A percentile compares a stretch with the other conserved stretches of the same genome.
phyloP scores from a whole-genome alignment of 225 moss, liverwort and hornwort species.

The Climacium dendroides region DNA sequence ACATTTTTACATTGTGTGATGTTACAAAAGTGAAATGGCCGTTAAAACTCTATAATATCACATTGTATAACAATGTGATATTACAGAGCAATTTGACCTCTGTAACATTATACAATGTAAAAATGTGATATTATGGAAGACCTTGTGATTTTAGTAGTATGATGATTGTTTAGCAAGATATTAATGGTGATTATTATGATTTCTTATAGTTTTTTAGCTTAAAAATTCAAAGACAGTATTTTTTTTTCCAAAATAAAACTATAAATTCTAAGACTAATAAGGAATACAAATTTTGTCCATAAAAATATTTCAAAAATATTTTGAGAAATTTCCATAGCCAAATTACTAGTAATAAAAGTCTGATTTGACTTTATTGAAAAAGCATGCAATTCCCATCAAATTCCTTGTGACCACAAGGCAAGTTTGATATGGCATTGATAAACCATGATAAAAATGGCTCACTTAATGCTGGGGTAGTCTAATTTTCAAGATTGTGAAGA shows the following conservation, averaged over 20 bases:
- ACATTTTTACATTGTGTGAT: too few species aligned
- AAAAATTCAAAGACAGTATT: background rate
- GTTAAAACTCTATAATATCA: too few species aligned
- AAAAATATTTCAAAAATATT: background rate
- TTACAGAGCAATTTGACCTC: too few species aligned
- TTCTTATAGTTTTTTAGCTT: background rate
- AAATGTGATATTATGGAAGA: too few species aligned
- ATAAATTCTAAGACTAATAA: background rate
- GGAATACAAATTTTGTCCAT: background rate
- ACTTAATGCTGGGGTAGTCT: accelerated
- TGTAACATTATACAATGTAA: too few species aligned
- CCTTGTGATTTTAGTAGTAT: too few species aligned
- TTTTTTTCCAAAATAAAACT: too few species aligned
- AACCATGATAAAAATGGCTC: background rate
- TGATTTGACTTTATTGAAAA: background rate
- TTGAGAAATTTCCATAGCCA: background rate
- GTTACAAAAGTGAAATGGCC: too few species aligned
- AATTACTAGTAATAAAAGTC: background rate
- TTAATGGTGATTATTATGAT: background rate
- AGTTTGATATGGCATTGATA: background rate
- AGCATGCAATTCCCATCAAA: background rate
- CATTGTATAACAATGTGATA: too few species aligned
- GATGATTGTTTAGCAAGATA: background rate
- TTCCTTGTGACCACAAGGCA: background rate
- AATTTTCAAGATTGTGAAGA: background rate